phyloP scores from a whole-genome alignment of 2,329 filamentous ascomycete genomes.

The Eurotiales sp. region DNA sequence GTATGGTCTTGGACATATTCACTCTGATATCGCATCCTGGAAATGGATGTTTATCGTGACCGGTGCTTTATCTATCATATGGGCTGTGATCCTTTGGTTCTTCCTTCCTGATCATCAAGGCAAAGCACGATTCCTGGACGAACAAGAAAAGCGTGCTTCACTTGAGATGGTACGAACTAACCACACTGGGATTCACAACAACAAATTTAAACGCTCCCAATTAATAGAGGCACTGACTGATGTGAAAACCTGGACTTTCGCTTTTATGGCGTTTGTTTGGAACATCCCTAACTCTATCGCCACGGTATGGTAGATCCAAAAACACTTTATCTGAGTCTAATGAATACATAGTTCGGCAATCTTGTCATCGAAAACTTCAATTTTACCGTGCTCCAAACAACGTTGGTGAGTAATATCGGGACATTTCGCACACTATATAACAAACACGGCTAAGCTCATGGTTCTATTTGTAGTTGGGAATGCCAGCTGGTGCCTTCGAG shows the following conservation, averaged over 20 bases:
- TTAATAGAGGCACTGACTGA: neutral
- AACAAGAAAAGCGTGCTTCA: neutral
- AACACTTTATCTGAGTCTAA: no score
- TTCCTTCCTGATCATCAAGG: neutral
- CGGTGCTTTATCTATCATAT: neutral
- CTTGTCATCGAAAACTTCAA: neutral
- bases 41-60: neutral
- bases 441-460: no score
- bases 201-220: neutral
- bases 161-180: neutral
- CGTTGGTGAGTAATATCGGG: neutral
- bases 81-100: neutral
- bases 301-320: neutral
- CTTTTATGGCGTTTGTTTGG: neutral
- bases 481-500: neutral
- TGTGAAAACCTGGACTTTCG: neutral
- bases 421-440: no score
- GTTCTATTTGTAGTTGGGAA: no score
- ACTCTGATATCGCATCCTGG: neutral
- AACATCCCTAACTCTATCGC: neutral
- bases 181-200: neutral
- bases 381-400: neutral
- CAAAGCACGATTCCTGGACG: neutral
- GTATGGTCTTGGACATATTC: neutral
- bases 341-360: neutral